Percentiles rank a stretch among this genome's conserved stretches.
These are phyloP conservation scores for Paratinospora sagittata DNA, from an alignment of 164 flowering plant species.

Conservation along the genomic window DNA sequence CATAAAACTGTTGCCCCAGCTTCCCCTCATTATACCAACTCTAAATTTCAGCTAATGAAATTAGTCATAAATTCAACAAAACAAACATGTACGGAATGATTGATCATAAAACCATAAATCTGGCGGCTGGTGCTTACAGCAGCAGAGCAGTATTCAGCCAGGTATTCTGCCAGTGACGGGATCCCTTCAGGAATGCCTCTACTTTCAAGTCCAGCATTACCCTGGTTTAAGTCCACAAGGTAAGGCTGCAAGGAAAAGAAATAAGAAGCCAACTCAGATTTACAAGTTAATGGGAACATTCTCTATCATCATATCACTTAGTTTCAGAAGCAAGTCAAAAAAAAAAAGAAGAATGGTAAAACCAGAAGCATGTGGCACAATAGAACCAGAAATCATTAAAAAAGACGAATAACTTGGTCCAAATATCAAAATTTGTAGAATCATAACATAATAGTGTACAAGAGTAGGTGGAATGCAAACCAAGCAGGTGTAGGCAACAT, in stretches of 20 bases:
- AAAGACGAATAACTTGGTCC: constrained; percentile 2
- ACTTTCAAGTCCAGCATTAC: constrained; percentile 49
- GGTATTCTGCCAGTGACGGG: constrained; percentile 68
- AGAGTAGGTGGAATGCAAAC: constrained; percentile 29
- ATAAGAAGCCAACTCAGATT: constrained; percentile 3
- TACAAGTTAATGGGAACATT: background rate
- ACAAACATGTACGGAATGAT: background rate
- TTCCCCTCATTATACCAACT: too few species aligned
- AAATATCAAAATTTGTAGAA: background rate
- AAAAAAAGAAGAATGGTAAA: background rate
- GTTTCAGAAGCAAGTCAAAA: background rate
- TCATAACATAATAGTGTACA: background rate
- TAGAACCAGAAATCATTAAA: background rate
- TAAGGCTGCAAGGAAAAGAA: constrained; percentile 55
- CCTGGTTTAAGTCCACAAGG: constrained; percentile 35
- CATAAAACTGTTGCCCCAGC: background rate
- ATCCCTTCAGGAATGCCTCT: constrained; percentile 76
- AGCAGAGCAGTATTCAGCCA: constrained; percentile 72
- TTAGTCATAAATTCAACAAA: too few species aligned
- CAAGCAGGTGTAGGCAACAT: constrained; percentile 89
- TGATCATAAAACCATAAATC: background rate
- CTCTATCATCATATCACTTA: too few species aligned
- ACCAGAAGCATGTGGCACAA: background rate
- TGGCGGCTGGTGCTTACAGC: constrained; percentile 46
- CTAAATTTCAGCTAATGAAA: background rate